Evolutionary conservation across 768 basidiomycete species (phyloP).

Genomic region (Leccinum olivaceopallidum): DNA sequence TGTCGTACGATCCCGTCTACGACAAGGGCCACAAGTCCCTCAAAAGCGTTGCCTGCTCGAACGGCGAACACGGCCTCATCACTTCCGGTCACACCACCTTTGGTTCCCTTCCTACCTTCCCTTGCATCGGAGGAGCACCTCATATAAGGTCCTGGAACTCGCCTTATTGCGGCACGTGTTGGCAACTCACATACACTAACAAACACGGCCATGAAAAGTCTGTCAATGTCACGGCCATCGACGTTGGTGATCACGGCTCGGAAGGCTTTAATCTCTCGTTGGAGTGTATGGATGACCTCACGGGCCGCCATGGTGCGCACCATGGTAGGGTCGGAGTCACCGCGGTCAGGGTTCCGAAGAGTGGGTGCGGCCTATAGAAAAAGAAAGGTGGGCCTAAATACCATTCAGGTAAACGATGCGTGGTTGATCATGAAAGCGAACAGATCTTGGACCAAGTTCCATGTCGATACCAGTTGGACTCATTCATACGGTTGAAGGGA

Average conservation of each 20-base stretch:
- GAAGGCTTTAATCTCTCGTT: slow-evolving; percentile 39
- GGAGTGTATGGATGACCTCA: slow-evolving; percentile 37
- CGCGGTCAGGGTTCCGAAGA: slow-evolving; percentile 18
- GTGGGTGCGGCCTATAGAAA: slow-evolving; percentile 14
- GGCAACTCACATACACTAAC: slow-evolving; percentile 50
- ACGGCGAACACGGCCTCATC: slow-evolving; percentile 52
- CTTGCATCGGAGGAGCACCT: slow-evolving; percentile 56
- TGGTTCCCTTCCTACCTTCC: slow-evolving; percentile 55
- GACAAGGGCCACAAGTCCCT: slow-evolving; percentile 46
- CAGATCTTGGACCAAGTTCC: not conserved
- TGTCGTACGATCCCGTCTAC: slow-evolving; percentile 50
- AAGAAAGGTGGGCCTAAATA: not conserved
- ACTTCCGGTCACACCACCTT: slow-evolving; percentile 49
- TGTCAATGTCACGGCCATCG: slow-evolving; percentile 54
- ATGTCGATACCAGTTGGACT: not conserved
- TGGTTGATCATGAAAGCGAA: not conserved
- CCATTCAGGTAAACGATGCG: not conserved
- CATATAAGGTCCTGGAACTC: slow-evolving; percentile 55
- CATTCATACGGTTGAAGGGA: too few relatives aligned
- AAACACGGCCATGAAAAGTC: slow-evolving; percentile 30
- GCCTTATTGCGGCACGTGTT: slow-evolving; percentile 58
- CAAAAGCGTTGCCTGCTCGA: slow-evolving; percentile 46
- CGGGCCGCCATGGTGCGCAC: slow-evolving; percentile 25
- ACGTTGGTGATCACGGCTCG: slow-evolving; percentile 35
- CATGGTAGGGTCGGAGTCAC: slow-evolving; percentile 30